phyloP scores from a whole-genome alignment of 768 basidiomycete genomes.

The Mrakia hoshinonis region DNA sequence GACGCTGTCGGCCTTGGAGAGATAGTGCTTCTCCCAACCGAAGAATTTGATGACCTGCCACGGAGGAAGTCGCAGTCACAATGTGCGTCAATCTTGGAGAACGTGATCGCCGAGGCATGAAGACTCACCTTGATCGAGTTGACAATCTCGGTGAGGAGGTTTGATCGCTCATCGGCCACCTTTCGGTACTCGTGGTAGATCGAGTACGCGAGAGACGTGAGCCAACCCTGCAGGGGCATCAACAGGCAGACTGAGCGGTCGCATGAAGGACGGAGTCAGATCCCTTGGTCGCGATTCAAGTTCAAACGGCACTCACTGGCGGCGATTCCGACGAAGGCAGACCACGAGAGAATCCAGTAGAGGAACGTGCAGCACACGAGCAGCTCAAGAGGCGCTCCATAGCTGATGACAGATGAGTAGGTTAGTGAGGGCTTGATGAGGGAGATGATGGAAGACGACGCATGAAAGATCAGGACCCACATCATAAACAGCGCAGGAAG shows the following conservation, averaged over 20 bases:
- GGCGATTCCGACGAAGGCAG: slow-evolving; percentile 14
- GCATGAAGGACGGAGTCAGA: background rate
- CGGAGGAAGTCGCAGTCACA: too few species aligned
- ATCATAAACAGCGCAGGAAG: too few species aligned
- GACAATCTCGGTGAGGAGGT: slow-evolving; percentile 19
- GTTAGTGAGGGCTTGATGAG: too few species aligned
- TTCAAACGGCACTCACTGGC: too few species aligned
- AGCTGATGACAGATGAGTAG: slow-evolving; percentile 15
- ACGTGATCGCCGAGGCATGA: too few species aligned
- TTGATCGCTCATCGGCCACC: slow-evolving; percentile 7
- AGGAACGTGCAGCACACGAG: slow-evolving; percentile 27
- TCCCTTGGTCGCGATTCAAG: too few species aligned
- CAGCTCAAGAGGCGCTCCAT: slow-evolving; percentile 22
- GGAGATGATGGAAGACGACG: too few species aligned
- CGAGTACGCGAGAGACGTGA: background rate
- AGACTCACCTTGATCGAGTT: slow-evolving; percentile 33
- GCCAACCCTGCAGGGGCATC: slow-evolving; percentile 18
- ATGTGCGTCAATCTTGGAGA: too few species aligned
- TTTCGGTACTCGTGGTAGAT: slow-evolving; percentile 20
- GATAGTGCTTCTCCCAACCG: slow-evolving; percentile 71
- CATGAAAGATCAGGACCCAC: slow-evolving; percentile 9
- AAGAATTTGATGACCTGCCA: slow-evolving; percentile 57
- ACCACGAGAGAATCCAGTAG: slow-evolving; percentile 17
- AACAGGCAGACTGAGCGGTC: background rate
- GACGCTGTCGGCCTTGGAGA: slow-evolving; percentile 47